These are phyloP conservation scores for Beta macrorhiza DNA, from an alignment of 179 eudicot species.

Conservation along the genomic window DNA sequence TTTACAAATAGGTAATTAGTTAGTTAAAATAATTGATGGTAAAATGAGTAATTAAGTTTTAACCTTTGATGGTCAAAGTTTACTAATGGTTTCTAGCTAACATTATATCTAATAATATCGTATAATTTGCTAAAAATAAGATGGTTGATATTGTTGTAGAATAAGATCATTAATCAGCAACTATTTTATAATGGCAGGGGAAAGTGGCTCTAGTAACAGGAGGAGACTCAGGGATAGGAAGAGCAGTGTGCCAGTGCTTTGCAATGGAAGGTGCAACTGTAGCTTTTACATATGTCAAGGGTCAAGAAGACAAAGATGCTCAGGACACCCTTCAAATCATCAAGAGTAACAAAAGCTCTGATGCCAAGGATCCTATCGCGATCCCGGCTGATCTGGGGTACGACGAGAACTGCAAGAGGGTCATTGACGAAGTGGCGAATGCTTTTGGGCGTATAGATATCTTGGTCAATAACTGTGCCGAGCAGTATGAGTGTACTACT, in stretches of 20 bases:
- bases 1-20: no score
- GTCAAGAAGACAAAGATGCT: slow-evolving; percentile 70
- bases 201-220: slow-evolving; percentile 87
- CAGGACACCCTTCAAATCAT: slow-evolving; percentile 55
- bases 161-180: background rate
- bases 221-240: slow-evolving; percentile 90
- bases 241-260: slow-evolving; percentile 69
- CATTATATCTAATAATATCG: no score
- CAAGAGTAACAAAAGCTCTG: slow-evolving; percentile 39
- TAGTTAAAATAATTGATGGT: no score
- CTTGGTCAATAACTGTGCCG: slow-evolving; percentile 70
- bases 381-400: slow-evolving; percentile 66
- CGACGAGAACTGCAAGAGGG: slow-evolving; percentile 66
- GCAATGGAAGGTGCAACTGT: slow-evolving; percentile 81
- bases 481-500: slow-evolving; percentile 55
- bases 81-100: no score
- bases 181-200: slow-evolving; percentile 44
- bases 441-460: slow-evolving; percentile 65
- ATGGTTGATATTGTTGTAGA: no score
- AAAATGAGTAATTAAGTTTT: no score
- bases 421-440: slow-evolving; percentile 64
- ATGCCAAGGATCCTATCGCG: slow-evolving; percentile 64
- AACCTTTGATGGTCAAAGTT: no score
- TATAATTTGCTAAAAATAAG: no score
- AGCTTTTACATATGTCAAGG: slow-evolving; percentile 80